Conservation (phyloP, 768 basidiomycete genomes). For the Leccinum broughii region DNA sequence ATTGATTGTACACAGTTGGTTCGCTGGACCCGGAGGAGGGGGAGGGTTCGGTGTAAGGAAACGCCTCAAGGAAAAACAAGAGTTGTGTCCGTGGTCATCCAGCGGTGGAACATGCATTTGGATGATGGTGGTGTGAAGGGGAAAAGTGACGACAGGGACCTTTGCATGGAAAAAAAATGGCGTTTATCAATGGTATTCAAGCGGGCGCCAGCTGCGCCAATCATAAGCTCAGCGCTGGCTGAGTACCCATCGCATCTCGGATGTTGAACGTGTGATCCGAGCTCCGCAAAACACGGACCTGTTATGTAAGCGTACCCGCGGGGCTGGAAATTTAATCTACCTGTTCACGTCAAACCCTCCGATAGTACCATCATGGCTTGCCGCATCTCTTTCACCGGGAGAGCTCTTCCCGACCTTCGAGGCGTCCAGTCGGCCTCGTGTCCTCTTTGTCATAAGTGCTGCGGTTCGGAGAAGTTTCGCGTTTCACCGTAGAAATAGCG, state of each 20-base stretch:
- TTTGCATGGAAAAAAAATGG: slow-evolving; percentile 22
- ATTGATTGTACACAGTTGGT: background rate
- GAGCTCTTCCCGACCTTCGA: slow-evolving; percentile 3
- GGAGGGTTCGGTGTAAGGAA: slow-evolving; percentile 15
- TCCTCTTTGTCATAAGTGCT: slow-evolving; percentile 8
- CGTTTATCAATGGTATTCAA: slow-evolving; percentile 33
- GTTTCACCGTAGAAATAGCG: slow-evolving; percentile 18
- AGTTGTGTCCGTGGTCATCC: slow-evolving; percentile 22
- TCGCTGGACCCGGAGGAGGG: background rate
- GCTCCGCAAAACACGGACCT: slow-evolving; percentile 29
- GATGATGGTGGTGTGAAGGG: slow-evolving; percentile 7
- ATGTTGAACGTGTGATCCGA: slow-evolving; percentile 28
- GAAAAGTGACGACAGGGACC: slow-evolving; percentile 1
- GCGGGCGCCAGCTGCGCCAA: slow-evolving; percentile 8
- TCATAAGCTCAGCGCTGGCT: background rate
- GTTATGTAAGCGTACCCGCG: slow-evolving; percentile 22
- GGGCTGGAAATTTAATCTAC: slow-evolving; percentile 3
- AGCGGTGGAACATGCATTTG: slow-evolving; percentile 27
- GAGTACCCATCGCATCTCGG: slow-evolving; percentile 14
- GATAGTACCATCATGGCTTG: background rate
- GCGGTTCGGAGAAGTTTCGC: slow-evolving; percentile 3
- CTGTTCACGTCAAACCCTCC: slow-evolving; percentile 3
- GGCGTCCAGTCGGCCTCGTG: slow-evolving; percentile 4
- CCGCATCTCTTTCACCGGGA: background rate
- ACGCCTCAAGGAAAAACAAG: slow-evolving; percentile 25